Evolutionary conservation across 257 asterid species (phyloP), one percentile per base, ranked within the genome.

Genomic region (Salvia hispanica): DNA sequence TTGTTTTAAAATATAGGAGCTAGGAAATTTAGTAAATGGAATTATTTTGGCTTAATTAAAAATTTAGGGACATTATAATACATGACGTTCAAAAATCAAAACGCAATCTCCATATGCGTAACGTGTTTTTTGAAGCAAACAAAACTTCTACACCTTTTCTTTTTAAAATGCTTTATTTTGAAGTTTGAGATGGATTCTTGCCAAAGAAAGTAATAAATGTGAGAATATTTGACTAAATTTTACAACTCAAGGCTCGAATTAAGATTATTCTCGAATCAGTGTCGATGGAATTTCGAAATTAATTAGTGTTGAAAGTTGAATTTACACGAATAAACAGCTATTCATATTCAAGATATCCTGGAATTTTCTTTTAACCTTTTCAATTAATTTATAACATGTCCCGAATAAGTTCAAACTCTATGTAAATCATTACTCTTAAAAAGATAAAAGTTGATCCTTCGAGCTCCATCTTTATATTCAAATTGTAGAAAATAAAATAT

Each of bases 181-280:
- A 54, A 54, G 39, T 31, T 54, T 54, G 39, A 54, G 28, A 54
- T 25, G 15, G 40, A 54, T 54, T 54, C 7, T 25, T 54, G 58
- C 37, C 36, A 4, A 54, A 9, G n/a, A 8, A 25, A 25, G 39
- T 11, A 21, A 4, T 4, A 10, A 9, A 53, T 53, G 18, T 53
- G 28, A 36, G 8, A 54, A 25, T 54, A 53, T 9, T 53, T 53
- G 14, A 53, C 58, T 53, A 21, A 9, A 25, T 25, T 25, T 21
- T 0, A 25, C 15, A 21, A 25, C 59, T 54, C 59, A 21, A 54
- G 5, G 14, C 11, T 12, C 12, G 7, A 53, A 53, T 52, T 52
- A 9, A 0, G 3, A 52, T 1, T 18, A 3, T 52, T 52, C 2
- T 51, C 31, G 31, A 25, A 25, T 25, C 31, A 25, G 31, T 25